Evolutionary conservation across 1,284 basidiomycete genomes (phyloP).

Genomic region (Malassezia pachydermatis): DNA sequence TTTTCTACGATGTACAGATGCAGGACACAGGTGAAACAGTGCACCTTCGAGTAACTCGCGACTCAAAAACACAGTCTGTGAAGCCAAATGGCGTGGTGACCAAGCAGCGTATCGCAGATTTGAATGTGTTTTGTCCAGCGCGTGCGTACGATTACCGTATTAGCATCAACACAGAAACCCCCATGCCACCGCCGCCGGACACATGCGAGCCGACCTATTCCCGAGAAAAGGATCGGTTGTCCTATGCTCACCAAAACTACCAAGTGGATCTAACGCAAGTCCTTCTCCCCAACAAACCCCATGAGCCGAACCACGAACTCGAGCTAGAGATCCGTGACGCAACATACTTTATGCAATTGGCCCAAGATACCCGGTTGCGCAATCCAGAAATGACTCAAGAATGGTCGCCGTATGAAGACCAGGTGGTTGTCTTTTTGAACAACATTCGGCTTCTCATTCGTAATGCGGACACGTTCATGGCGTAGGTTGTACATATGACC

Average conservation of each 20-base stretch:
- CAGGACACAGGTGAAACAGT: conserved; percentile 27
- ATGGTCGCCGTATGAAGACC: conserved; percentile 40
- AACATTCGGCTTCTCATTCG: conserved; percentile 42
- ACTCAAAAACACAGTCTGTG: conserved; percentile 63
- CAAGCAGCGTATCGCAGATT: conserved; percentile 72
- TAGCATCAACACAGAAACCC: conserved; percentile 71
- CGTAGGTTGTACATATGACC: no score
- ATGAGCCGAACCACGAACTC: conserved; percentile 51
- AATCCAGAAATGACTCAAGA: conserved; percentile 20
- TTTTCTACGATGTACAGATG: conserved; percentile 56
- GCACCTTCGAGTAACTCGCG: conserved; percentile 73
- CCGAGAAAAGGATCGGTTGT: conserved; percentile 79
- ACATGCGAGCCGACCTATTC: conserved; percentile 28
- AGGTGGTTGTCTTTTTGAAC: conserved; percentile 40
- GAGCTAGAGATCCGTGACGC: conserved; percentile 55
- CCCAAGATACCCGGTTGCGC: conserved; percentile 14
- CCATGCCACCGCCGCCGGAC: conserved; percentile 23
- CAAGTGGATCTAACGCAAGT: conserved; percentile 90
- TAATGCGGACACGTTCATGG: no score
- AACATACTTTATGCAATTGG: conserved; percentile 51
- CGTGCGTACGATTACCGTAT: conserved; percentile 78
- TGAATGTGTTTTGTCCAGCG: conserved; percentile 78
- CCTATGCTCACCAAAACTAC: conserved; percentile 84
- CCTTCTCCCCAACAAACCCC: conserved; percentile 43
- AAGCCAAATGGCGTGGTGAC: conserved; percentile 52